Conservation (phyloP, 768 basidiomycete species). For the Agaricus blazei region DNA sequence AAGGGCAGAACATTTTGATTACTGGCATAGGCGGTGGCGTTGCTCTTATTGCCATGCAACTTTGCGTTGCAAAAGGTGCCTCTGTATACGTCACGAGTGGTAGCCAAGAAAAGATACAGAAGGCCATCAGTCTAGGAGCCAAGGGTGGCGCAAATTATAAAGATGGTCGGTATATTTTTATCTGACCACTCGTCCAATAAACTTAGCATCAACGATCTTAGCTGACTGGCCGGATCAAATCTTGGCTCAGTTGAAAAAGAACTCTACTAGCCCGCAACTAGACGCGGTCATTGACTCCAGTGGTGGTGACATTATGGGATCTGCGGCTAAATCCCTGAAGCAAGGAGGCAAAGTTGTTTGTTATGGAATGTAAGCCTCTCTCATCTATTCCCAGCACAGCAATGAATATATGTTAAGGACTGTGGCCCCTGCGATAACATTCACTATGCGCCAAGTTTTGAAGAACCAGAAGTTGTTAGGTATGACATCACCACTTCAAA, state of each 20-base stretch:
- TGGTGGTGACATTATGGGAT: slow-evolving; percentile 59
- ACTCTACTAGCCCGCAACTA: slow-evolving; percentile 28
- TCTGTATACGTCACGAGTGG: slow-evolving; percentile 83
- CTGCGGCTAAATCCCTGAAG: slow-evolving; percentile 45
- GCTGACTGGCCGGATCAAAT: slow-evolving; percentile 48
- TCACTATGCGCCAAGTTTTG: slow-evolving; percentile 78
- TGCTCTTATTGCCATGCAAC: slow-evolving; percentile 68
- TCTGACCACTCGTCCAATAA: neutral
- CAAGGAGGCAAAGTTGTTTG: slow-evolving; percentile 55
- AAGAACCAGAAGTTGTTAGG: slow-evolving; percentile 72
- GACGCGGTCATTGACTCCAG: slow-evolving; percentile 68
- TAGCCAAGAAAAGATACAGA: slow-evolving; percentile 59
- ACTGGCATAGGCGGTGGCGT: slow-evolving; percentile 86
- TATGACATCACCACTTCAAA: slow-evolving; percentile 22
- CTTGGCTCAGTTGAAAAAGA: slow-evolving; percentile 31
- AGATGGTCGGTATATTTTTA: slow-evolving; percentile 36
- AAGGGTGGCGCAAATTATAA: slow-evolving; percentile 76
- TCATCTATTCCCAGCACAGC: neutral
- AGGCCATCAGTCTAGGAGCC: slow-evolving; percentile 64
- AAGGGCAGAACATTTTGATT: slow-evolving; percentile 71
- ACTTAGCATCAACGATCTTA: neutral
- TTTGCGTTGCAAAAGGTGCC: slow-evolving; percentile 71
- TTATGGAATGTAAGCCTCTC: slow-evolving; percentile 55
- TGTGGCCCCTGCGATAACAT: slow-evolving; percentile 46
- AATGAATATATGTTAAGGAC: slow-evolving; percentile 40